Evolutionary conservation across 768 basidiomycete genomes (phyloP), one percentile per base, ranked within the genome.

Genomic region (Kwoniella sp.): DNA sequence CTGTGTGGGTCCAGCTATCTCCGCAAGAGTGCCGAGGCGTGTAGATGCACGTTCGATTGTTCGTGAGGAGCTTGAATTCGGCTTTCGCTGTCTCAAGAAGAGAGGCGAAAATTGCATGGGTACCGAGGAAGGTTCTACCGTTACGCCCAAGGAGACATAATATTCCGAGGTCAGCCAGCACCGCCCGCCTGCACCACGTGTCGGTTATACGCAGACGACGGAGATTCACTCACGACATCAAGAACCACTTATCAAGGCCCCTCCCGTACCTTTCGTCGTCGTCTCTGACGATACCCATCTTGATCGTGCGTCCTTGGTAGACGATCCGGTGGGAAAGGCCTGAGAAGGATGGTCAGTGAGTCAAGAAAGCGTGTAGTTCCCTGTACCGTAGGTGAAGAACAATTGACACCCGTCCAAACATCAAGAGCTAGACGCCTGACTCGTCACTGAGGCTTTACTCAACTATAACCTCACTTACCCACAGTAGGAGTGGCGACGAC

Each of bases 171-270:
- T 20, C 5, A 50, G 5, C 47, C n/a, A n/a, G n/a, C n/a, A n/a
- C n/a, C n/a, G n/a, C n/a, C n/a, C n/a, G n/a, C n/a, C n/a, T 9
- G n/a, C n/a, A 17, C 5, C 20, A 7, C 48, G 20, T 7, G 25
- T 50, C 5, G 20, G 25, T n/a, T 50, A 23, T 4, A 7, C 48
- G 5, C 25, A 50, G 48, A 23, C 25, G 48, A 50, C 25, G 48
- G 48, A 50, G 8, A n/a, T n/a, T 5, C 8, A 52, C 57, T 58
- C 22, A 60, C 58, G 58, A 50, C 48, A 60, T 51, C 29, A 29
- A 9, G 15, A 50, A 26, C 45, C 48, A 50, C 48, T 60, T 50
- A n/a, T 37, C 23, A 12, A 25, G 13, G 25, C 17, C 34, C 34
- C 34, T 34, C 34, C 13, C 29, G 29, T 12, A 20, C 4, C 26